A percentile compares a stretch with the other conserved stretches of the same genome.
Conservation (phyloP, 805 yeast species). For the Clavispora asparagi region DNA sequence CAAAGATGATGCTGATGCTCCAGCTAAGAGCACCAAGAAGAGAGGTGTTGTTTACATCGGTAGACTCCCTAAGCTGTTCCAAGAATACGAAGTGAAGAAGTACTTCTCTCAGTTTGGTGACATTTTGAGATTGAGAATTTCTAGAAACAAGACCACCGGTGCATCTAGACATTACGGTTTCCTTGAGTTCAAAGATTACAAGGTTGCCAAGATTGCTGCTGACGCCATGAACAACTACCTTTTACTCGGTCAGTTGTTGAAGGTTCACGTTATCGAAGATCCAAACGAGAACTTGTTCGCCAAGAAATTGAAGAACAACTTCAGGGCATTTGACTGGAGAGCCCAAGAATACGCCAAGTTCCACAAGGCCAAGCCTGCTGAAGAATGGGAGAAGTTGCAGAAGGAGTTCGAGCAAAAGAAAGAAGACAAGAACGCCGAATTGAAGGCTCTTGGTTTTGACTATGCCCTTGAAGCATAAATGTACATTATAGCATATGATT, state of each 20-base stretch:
- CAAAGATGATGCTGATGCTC: constrained; percentile 16
- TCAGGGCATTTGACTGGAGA: constrained; percentile 13
- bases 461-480: constrained; percentile 11
- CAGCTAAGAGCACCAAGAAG: constrained; percentile 17
- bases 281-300: constrained; percentile 49
- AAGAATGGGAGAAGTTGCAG: constrained; percentile 52
- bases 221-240: constrained; percentile 96
- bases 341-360: constrained; percentile 31
- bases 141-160: constrained; percentile 88
- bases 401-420: constrained; percentile 39
- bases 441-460: constrained; percentile 29
- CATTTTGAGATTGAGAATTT: constrained; percentile 68
- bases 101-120: constrained; percentile 92
- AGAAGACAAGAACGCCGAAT: constrained; percentile 41
- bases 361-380: constrained; percentile 53
- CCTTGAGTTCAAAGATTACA: constrained; percentile 68
- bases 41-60: constrained; percentile 84
- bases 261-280: constrained; percentile 51
- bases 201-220: constrained; percentile 82
- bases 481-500: constrained; percentile 1
- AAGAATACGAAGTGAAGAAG: constrained; percentile 70
- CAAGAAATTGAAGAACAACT: constrained; percentile 9
- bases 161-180: constrained; percentile 89
- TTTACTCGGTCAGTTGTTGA: constrained; percentile 79
- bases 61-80: constrained; percentile 87